phyloP scores from a whole-genome alignment of 805 yeast species.

The Kluyveromyces siamensis region DNA sequence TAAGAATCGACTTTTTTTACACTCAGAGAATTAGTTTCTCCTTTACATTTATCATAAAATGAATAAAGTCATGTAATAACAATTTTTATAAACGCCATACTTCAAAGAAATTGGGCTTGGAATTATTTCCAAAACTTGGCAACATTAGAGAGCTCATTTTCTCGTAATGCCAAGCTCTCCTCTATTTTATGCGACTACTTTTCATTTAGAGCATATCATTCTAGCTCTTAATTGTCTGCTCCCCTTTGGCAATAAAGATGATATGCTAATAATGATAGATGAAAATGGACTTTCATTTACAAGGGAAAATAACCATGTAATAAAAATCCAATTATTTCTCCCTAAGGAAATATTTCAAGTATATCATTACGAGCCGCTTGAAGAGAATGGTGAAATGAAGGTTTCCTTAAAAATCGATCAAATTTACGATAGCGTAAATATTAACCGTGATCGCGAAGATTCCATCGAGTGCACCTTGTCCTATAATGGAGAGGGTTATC shows the following conservation, averaged over 20 bases:
- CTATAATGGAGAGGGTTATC: constrained; percentile 41
- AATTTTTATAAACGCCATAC: no score
- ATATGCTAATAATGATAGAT: constrained; percentile 35
- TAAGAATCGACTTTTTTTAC: background rate
- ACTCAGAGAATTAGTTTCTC: no score
- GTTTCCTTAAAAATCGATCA: constrained; percentile 38
- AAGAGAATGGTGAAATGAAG: constrained; percentile 17
- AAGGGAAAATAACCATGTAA: constrained; percentile 37
- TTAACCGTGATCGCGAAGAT: constrained; percentile 29
- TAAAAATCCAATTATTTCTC: constrained; percentile 27
- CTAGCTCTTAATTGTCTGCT: constrained; percentile 36
- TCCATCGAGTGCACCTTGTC: constrained; percentile 41
- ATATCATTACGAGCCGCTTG: constrained; percentile 15
- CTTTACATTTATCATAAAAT: no score
- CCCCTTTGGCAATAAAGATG: constrained; percentile 32
- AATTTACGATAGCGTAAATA: constrained; percentile 42
- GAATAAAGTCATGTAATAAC: no score
- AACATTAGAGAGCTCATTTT: no score
- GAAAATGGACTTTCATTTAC: constrained; percentile 44
- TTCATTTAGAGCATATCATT: constrained; percentile 37
- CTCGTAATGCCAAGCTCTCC: background rate
- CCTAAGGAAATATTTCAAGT: constrained; percentile 26
- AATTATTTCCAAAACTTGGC: no score
- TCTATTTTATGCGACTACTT: constrained; percentile 38
- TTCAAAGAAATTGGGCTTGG: no score